A percentile compares a stretch with the other conserved stretches of the same genome.
These are phyloP conservation scores for Pichia occidentalis DNA, from an alignment of 805 yeast genomes.

Conservation along the genomic window DNA sequence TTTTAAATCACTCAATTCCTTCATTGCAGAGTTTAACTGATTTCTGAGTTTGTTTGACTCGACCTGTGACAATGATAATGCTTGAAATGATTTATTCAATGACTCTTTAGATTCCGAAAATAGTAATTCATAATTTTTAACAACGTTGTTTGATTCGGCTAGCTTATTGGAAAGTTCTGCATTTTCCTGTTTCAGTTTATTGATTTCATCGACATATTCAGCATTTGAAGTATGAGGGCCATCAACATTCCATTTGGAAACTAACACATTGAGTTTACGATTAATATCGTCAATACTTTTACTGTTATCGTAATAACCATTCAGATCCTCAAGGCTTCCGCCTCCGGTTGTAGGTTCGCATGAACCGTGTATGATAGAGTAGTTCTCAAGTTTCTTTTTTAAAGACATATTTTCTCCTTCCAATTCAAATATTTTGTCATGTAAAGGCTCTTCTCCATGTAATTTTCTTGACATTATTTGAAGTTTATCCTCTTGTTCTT, in stretches of 20 bases:
- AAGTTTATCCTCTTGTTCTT: constrained; percentile 44
- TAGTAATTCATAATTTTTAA: constrained; percentile 48
- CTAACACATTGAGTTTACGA: constrained; percentile 12
- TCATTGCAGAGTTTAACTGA: constrained; percentile 45
- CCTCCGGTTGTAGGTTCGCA: no score
- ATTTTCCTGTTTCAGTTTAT: background rate
- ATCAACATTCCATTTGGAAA: constrained; percentile 11
- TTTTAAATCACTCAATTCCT: constrained; percentile 65
- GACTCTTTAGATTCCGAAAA: constrained; percentile 67
- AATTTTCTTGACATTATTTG: constrained; percentile 36
- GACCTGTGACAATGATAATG: constrained; percentile 64
- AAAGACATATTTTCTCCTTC: constrained; percentile 40
- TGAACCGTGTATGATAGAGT: no score
- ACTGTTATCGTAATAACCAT: no score
- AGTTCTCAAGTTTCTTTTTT: constrained; percentile 31
- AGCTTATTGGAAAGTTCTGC: constrained; percentile 28
- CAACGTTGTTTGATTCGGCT: constrained; percentile 22
- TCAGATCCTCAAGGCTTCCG: no score
- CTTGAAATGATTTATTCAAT: constrained; percentile 67
- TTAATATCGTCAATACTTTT: background rate
- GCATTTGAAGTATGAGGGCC: constrained; percentile 2
- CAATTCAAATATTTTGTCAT: constrained; percentile 42
- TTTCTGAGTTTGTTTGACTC: constrained; percentile 61
- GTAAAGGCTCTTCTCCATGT: constrained; percentile 37
- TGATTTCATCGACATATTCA: background rate